Evolutionary conservation across 2,329 filamentous ascomycete species (phyloP).

Genomic region (Claviceps digitariae): DNA sequence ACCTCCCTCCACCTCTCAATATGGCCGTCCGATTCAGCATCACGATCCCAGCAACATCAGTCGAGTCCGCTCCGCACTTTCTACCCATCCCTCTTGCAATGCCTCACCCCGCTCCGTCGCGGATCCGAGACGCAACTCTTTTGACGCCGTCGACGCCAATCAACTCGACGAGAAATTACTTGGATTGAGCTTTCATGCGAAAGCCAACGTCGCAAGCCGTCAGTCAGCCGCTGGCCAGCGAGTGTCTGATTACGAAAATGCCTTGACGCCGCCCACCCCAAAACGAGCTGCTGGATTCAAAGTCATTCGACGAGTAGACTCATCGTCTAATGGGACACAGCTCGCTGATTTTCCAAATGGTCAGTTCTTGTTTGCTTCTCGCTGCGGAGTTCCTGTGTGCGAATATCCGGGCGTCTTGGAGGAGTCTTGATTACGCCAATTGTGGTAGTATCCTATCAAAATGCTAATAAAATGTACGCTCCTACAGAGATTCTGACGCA

Average conservation of each 20-base stretch:
- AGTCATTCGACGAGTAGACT: constrained; percentile 34
- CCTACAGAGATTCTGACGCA: constrained; percentile 76
- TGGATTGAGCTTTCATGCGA: constrained; percentile 33
- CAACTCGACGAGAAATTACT: constrained; percentile 36
- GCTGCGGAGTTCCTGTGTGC: background rate
- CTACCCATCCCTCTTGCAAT: constrained; percentile 18
- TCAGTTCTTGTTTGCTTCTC: constrained; percentile 25
- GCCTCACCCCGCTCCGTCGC: constrained; percentile 23
- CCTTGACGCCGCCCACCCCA: constrained; percentile 32
- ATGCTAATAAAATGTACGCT: background rate
- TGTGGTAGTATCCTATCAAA: background rate
- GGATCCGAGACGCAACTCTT: constrained; percentile 14
- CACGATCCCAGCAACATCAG: constrained; percentile 26
- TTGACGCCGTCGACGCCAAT: constrained; percentile 24
- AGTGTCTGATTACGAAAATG: constrained; percentile 49
- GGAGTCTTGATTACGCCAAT: too few species aligned
- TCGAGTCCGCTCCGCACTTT: constrained; percentile 15
- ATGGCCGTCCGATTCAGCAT: constrained; percentile 38
- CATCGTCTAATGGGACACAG: constrained; percentile 25
- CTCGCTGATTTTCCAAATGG: constrained; percentile 66
- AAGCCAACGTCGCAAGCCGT: constrained; percentile 14
- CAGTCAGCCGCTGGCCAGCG: constrained; percentile 33
- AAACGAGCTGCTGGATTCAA: constrained; percentile 40
- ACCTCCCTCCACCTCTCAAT: constrained; percentile 29
- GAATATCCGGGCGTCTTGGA: too few species aligned